These are phyloP conservation scores for Phytophthora niederhauseri DNA, from an alignment of 352 stramenopile genomes.

Conservation along the genomic window DNA sequence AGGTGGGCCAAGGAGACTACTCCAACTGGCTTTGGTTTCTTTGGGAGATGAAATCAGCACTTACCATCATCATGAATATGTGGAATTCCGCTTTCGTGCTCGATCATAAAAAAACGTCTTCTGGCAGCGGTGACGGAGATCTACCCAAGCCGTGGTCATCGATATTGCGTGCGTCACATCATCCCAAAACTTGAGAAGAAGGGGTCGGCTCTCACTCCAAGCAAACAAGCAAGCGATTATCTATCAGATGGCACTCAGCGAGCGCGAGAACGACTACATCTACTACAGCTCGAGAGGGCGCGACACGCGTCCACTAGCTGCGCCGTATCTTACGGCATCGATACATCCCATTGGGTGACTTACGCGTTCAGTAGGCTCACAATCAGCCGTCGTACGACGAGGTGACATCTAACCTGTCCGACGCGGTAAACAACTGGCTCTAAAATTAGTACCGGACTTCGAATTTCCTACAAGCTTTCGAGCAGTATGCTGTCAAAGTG, in stretches of 20 bases:
- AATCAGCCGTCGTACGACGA: constrained; percentile 10
- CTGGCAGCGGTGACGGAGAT: constrained; percentile 4
- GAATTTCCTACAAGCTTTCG: not conserved
- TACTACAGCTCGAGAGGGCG: not conserved
- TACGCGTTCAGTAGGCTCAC: constrained; percentile 7
- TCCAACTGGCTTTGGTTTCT: constrained; percentile 3
- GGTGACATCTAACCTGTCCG: constrained; percentile 8
- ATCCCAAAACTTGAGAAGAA: constrained; percentile 5
- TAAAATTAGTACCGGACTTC: not conserved
- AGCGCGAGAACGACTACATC: not conserved
- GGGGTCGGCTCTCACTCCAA: not conserved
- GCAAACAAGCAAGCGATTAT: not conserved
- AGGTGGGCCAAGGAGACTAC: constrained; percentile 1
- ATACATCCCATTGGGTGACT: constrained; percentile 2
- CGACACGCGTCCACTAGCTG: not conserved
- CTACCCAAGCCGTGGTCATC: constrained; percentile 1
- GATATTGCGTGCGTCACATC: constrained; percentile 11
- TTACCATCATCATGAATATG: not conserved
- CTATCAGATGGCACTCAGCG: not conserved
- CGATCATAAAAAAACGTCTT: constrained; percentile 10
- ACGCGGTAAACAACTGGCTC: constrained; percentile 6
- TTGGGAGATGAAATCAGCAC: not conserved
- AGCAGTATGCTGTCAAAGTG: constrained; percentile 12
- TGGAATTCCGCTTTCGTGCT: constrained; percentile 3
- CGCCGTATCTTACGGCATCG: not conserved